phyloP scores from a whole-genome alignment of 768 basidiomycete species.

The Lentinus tigrinus region DNA sequence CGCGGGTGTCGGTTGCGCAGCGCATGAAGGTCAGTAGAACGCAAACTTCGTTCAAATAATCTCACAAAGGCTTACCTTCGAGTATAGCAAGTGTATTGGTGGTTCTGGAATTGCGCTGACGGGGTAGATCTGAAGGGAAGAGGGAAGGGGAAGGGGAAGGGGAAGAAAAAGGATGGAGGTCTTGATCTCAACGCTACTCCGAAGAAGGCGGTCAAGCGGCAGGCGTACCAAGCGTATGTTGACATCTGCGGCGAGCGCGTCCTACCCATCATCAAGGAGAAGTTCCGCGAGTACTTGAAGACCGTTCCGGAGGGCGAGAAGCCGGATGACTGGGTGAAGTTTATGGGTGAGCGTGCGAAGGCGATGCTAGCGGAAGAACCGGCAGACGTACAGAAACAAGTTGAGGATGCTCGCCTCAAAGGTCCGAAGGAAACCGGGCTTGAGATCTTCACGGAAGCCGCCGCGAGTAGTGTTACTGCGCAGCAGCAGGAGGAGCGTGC shows the following conservation, averaged over 20 bases:
- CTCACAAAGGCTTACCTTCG: too few relatives aligned
- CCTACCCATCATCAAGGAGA: background rate
- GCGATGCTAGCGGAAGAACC: background rate
- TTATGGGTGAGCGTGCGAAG: background rate
- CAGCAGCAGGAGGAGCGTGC: too few relatives aligned
- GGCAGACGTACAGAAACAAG: background rate
- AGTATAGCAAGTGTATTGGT: background rate
- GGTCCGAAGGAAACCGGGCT: too few relatives aligned
- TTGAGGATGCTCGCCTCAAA: background rate
- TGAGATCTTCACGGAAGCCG: too few relatives aligned
- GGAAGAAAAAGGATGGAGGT: background rate
- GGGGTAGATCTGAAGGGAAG: too few relatives aligned
- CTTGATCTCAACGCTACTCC: background rate
- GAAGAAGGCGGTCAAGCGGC: background rate
- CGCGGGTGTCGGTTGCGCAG: too few relatives aligned
- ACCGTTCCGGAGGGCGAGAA: background rate
- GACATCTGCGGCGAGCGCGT: background rate
- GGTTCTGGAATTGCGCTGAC: background rate
- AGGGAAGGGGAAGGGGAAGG: background rate
- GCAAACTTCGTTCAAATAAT: background rate
- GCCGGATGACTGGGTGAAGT: background rate
- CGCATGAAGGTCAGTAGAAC: too few relatives aligned
- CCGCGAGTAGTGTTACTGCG: too few relatives aligned
- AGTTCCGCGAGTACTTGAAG: background rate
- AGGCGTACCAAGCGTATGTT: background rate